Evolutionary conservation across 768 basidiomycete genomes (phyloP), one percentile per base, ranked within the genome.

Genomic region (Clitopilus passeckerianus): DNA sequence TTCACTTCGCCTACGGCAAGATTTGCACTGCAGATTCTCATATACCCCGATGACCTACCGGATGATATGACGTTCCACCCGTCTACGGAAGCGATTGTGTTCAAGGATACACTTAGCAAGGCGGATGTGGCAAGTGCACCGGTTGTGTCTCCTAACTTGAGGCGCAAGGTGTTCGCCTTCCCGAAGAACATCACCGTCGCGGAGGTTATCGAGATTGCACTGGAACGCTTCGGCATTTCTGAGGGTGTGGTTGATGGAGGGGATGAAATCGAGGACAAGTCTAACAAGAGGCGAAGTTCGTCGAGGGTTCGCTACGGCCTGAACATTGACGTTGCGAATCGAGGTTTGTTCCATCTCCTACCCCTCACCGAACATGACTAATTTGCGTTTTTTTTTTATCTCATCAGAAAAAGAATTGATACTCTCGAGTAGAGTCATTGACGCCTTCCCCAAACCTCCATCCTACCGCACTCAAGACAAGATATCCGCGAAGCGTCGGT

Each of bases 191-290:
- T 91, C 34, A 98, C 93, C 0, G 97, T 98, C 2, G 93, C 95
- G 0, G 97, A 99, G 72, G 95, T 95, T 14, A 93, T 97, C 37
- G 97, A 99, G 71, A 78, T 91, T 35, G 91, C 89, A 5, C 70
- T 99, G 62, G 97, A 98, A 68, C 76, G 94, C 59, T 98, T 98
- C 68, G 97, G 97, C 1, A 97, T 99, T 58, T 77, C 84, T 34
- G 96, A 97, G 37, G 97, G 95, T n/a, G 94, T 99, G 1, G 96
- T 98, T 1, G 95, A 98, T 70, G 97, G 97, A 1, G 97, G 97
- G 1, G 97, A 99, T 70, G 96, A 98, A 67, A 84, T 99, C 0
- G 97, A 99, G 72, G 96, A 98, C 69, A 95, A 96, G 70, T 77
- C 87, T 34, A 79, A 83, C 6, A 93, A 94, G 74, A 78, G 95